Evolutionary conservation across 1,139 yeast genomes (phyloP).

Genomic region (Sugiyamaella neomexicana): DNA sequence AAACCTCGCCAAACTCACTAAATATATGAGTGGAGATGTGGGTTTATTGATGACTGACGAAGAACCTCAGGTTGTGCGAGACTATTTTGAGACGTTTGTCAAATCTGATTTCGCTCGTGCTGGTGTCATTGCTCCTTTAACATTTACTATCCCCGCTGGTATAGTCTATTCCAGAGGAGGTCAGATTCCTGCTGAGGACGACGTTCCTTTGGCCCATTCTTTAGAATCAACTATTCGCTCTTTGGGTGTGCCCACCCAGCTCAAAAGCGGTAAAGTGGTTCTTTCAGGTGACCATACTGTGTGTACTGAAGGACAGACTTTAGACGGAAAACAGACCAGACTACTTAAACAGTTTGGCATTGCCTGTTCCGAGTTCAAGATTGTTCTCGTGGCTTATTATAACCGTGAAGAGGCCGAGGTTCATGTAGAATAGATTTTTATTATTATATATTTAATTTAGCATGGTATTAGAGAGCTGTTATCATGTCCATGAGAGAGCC

Average conservation of each 20-base stretch:
- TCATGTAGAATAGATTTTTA: slow-evolving; percentile 7
- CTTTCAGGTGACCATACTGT: slow-evolving; percentile 76
- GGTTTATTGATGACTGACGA: slow-evolving; percentile 91
- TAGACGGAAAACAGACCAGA: slow-evolving; percentile 90
- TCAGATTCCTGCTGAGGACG: slow-evolving; percentile 83
- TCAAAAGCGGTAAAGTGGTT: slow-evolving; percentile 83
- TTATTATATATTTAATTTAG: slow-evolving; percentile 9
- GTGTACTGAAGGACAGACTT: slow-evolving; percentile 72
- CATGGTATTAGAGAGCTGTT: slow-evolving; percentile 1
- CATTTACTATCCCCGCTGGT: slow-evolving; percentile 85
- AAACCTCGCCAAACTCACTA: slow-evolving; percentile 68
- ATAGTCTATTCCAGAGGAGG: slow-evolving; percentile 94
- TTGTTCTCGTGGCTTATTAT: slow-evolving; percentile 73
- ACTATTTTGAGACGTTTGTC: slow-evolving; percentile 74
- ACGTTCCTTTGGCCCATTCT: slow-evolving; percentile 94
- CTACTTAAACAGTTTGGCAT: slow-evolving; percentile 93
- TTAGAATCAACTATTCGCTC: slow-evolving; percentile 90
- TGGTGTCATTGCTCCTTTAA: slow-evolving; percentile 77
- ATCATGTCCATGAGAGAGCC: no score
- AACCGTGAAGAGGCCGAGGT: slow-evolving; percentile 24
- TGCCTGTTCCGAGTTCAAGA: slow-evolving; percentile 88
- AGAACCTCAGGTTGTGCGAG: slow-evolving; percentile 75
- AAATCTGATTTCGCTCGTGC: slow-evolving; percentile 89
- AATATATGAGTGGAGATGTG: slow-evolving; percentile 64
- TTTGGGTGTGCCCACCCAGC: slow-evolving; percentile 86